Conservation (phyloP, 805 yeast species). For the Kluyveromyces dobzhanskii region DNA sequence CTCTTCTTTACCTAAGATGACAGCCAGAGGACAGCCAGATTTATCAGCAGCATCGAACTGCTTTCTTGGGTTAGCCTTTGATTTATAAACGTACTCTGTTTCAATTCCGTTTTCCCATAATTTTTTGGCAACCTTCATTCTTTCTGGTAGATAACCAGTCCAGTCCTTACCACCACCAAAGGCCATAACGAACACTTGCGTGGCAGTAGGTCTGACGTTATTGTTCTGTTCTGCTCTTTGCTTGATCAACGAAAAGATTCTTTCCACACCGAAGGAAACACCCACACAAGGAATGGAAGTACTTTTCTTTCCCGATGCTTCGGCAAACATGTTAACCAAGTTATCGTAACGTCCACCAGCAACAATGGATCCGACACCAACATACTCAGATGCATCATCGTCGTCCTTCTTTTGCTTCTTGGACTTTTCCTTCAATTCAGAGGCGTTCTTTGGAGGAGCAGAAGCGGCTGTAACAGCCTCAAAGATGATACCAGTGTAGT, state of each 20-base stretch:
- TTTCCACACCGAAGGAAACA: conserved; percentile 92
- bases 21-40: conserved; percentile 82
- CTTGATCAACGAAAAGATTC: conserved; percentile 83
- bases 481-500: conserved; percentile 93
- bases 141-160: conserved; percentile 86
- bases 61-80: conserved; percentile 89
- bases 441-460: conserved; percentile 86
- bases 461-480: conserved; percentile 94
- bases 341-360: conserved; percentile 99
- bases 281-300: conserved; percentile 94
- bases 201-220: conserved; percentile 68
- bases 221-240: conserved; percentile 59
- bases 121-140: conserved; percentile 76
- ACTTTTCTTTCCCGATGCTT: conserved; percentile 69
- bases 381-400: conserved; percentile 92
- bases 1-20: conserved; percentile 94
- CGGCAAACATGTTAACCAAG: conserved; percentile 91
- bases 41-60: conserved; percentile 98
- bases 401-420: conserved; percentile 35
- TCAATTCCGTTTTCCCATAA: conserved; percentile 88
- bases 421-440: conserved; percentile 49
- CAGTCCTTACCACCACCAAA: conserved; percentile 97
- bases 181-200: conserved; percentile 95
- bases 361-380: conserved; percentile 97
- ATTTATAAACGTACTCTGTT: conserved; percentile 84